Evolutionary conservation across 805 yeast genomes (phyloP), one percentile per base, ranked within the genome.

Genomic region (Cyberlindnera veronae): DNA sequence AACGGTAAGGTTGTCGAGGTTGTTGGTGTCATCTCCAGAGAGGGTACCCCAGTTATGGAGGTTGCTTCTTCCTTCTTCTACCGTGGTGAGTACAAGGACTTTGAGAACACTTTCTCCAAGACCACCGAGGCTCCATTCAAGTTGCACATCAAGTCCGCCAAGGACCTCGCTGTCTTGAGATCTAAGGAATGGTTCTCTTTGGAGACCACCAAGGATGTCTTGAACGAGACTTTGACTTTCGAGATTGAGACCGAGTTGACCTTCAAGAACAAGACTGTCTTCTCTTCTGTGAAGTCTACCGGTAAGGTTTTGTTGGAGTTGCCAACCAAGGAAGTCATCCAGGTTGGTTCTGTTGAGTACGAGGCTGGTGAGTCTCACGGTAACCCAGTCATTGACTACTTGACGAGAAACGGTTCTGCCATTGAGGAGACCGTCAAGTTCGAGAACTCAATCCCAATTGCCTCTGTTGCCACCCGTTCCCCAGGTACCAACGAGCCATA

Each of bases 111-210:
- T 31, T 93, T 93, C 81, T 83, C 86, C 67, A 85, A 86, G 67
- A 78, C 77, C 48, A 71, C 78, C 42, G 98, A 93, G 69, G 80
- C 88, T 46, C 96, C 97, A 42, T 85, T 81, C 59, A 84, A 90
- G 69, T 71, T 93, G 46, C 62, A 75, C 27, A 71, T 93, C 60
- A 72, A 73, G 47, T 67, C 91, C 36, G 72, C 86, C 33, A 89
- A 87, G 72, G 98, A 93, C 60, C 82, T 89, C 54, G 96, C 99
- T 36, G 88, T 93, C 44, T 76, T 93, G 65, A 78, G 79, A 59
- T 87, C 98, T 19, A 93, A 93, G 75, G 98, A 93, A 69, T 93
- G 99, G 99, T 91, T 95, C 79, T 88, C 87, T 60, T 74, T 86
- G 54, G 84, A 81, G 55, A 77, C 76, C 45, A 77, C 74, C 34